Base-by-base conservation (phyloP, 176 grass and related monocot species). In the Carex cristatella region DNA sequence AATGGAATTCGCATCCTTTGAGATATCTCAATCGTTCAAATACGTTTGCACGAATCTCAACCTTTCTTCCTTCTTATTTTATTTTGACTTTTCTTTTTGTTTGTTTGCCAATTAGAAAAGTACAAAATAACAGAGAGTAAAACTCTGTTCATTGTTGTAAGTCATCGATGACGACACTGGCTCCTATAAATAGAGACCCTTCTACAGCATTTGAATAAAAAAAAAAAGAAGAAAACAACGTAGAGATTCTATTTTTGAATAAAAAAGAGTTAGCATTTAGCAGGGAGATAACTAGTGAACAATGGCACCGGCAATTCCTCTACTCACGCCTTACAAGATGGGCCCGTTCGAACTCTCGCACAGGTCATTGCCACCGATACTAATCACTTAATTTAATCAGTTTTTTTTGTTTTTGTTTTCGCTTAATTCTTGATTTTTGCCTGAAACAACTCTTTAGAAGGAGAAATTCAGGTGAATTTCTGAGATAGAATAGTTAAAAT, bases 331-430 rank as follows among this genome's bases (percentile, higher is more conserved):
- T 10, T 62, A 92, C 81, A 82, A 79, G 69, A 81, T 92, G 90
- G 87, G 85, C 30, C 86, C 59, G 16, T 87, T 92, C 76, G 53
- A 65, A 70, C 90, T 92, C 74, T 75, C 81, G 4, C 90, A 92
- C 81, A 89, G 87, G 90, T 92, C 11, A 5, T 81, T 81, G 1
- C 15, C 0, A 16, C 12, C 79, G 53, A 16, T 49, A 6, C 76
- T 67, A 15, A 4, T 15, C 42, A 61, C 32, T 46, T 16, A 59
- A 6, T 23, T 11, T 28, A 18, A 37, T 32, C 42, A 7, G 0
- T 32, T 19, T 57, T 59, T 11, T 44, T 37, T 49, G 46, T 61
- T 2, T 51, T 82, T 10, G 35, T 33, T 83, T 65, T 14, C 23
- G 33, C 15, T 16, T 28, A 11, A 78, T 16, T 10, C 40, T n/a